These are phyloP conservation scores for Fraxinus nigra DNA, from an alignment of 305 asterid genomes.

Conservation along the genomic window DNA sequence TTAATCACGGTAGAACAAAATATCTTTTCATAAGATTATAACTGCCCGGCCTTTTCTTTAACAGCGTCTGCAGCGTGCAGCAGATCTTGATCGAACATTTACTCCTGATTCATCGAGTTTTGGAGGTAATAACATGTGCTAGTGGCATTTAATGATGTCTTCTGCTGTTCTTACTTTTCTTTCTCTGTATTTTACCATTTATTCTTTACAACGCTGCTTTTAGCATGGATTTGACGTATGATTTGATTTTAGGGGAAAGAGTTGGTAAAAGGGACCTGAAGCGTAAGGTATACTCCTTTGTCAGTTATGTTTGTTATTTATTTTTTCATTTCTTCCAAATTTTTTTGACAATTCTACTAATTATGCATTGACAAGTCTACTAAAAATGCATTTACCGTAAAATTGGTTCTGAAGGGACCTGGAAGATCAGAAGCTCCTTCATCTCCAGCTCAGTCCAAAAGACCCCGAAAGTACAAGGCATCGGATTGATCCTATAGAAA, in stretches of 20 bases:
- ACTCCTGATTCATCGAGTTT: conserved; percentile 64
- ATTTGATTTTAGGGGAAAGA: conserved; percentile 62
- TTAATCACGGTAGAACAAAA: not conserved
- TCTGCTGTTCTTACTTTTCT: not conserved
- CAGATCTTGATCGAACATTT: conserved; percentile 75
- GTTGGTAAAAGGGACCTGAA: conserved; percentile 79
- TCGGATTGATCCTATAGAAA: conserved; percentile 35
- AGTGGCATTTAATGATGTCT: not conserved
- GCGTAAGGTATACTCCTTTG: conserved; percentile 67
- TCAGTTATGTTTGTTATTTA: not conserved
- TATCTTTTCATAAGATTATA: not conserved
- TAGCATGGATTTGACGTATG: conserved; percentile 7
- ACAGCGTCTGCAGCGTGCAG: conserved; percentile 73
- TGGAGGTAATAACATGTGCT: conserved; percentile 54
- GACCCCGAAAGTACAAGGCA: conserved; percentile 77
- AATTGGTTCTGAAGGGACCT: conserved; percentile 53
- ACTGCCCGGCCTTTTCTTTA: conserved; percentile 14
- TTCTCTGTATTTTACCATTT: conserved; percentile 3
- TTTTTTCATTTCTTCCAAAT: not conserved
- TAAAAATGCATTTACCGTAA: not conserved
- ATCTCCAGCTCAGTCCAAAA: conserved; percentile 85
- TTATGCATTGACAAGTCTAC: not conserved
- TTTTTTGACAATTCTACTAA: not conserved
- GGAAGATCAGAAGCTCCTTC: conserved; percentile 86
- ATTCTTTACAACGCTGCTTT: not conserved